Evolutionary conservation across 768 basidiomycete species (phyloP), one percentile per base, ranked within the genome.

Genomic region (Lentinula sp.): DNA sequence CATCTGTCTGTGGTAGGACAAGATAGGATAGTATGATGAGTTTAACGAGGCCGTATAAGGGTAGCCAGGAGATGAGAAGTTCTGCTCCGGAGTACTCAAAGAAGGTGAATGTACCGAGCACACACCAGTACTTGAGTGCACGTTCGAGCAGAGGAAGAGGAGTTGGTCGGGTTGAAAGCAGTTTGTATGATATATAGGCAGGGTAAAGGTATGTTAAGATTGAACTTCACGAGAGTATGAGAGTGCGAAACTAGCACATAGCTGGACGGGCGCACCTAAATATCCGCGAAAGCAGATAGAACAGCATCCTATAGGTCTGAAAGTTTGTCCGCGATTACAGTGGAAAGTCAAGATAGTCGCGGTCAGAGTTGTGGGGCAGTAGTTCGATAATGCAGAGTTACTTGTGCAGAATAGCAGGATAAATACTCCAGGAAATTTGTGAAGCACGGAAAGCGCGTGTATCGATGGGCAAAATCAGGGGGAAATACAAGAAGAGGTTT

Each of bases 101-200:
- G 4, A 84, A 87, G 15, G 94, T 82, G 67, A 94, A 84, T 69
- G 88, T 89, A 2, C 91, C 89, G 2, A 92, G 80, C 0, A 91
- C 89, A n/a, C 86, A 87, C 95, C 95, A 98, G 68, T 97, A 98
- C 91, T 94, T 95, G 58, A 98, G 80, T 94, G 95, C 97, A 74
- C 93, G 79, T 70, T 97, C 95, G 8, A 95, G 78, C 49, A 93
- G 92, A 55, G 80, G 83, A 67, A 93, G 91, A 0, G 87, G 88
- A 1, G 91, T 90, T 18, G 91, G 91, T n/a, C 92, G 81, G 66
- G 89, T 86, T 40, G 89, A 89, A 35, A 98, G 83, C 0, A 91
- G 86, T 78, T 98, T 98, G 78, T 95, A 98, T n/a, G 93, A 95
- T 34, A 93, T 91, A 75, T 98, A 98, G 23, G 89, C 91, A 0